These are phyloP conservation scores for Zasmidium citrigriseum DNA, from an alignment of 2,329 filamentous ascomycete genomes.

Conservation along the genomic window DNA sequence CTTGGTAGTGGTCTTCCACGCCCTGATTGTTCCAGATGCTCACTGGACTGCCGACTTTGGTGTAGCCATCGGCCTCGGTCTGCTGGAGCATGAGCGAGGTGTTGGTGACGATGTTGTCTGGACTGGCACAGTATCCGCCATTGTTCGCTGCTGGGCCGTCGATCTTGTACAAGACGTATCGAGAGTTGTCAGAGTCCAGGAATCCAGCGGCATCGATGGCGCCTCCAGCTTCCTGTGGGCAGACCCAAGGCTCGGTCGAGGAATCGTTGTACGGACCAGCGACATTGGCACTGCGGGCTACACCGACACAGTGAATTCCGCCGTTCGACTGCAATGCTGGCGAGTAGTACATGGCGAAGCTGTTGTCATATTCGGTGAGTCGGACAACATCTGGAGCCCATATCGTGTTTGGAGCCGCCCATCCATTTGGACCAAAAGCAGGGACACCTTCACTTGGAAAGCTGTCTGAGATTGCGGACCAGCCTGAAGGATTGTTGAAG, in stretches of 20 bases:
- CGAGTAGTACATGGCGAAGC: constrained; percentile 30
- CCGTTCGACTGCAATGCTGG: constrained; percentile 21
- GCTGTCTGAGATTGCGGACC: constrained; percentile 45
- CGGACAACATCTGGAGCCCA: constrained; percentile 62
- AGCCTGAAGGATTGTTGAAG: constrained; percentile 48
- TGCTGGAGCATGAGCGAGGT: constrained; percentile 62
- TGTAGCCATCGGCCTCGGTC: constrained; percentile 50
- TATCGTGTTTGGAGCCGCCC: constrained; percentile 31
- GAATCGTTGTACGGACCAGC: constrained; percentile 26
- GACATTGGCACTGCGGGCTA: constrained; percentile 21
- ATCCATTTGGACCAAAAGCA: constrained; percentile 9
- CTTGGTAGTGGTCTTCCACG: constrained; percentile 21
- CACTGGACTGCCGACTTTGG: constrained; percentile 17
- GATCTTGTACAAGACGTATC: constrained; percentile 66
- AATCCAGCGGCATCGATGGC: constrained; percentile 66
- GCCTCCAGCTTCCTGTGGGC: constrained; percentile 23
- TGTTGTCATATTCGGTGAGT: constrained; percentile 33
- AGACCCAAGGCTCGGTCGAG: constrained; percentile 21
- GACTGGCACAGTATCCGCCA: constrained; percentile 48
- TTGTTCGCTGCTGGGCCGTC: constrained; percentile 56
- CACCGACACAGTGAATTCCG: constrained; percentile 26
- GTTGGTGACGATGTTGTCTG: constrained; percentile 27
- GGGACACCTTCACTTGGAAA: constrained; percentile 44
- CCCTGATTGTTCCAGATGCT: constrained; percentile 27
- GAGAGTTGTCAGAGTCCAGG: constrained; percentile 53